Evolutionary conservation across 495 filamentous ascomycete genomes (phyloP).

Genomic region (Trichodelitschia bisporula): DNA sequence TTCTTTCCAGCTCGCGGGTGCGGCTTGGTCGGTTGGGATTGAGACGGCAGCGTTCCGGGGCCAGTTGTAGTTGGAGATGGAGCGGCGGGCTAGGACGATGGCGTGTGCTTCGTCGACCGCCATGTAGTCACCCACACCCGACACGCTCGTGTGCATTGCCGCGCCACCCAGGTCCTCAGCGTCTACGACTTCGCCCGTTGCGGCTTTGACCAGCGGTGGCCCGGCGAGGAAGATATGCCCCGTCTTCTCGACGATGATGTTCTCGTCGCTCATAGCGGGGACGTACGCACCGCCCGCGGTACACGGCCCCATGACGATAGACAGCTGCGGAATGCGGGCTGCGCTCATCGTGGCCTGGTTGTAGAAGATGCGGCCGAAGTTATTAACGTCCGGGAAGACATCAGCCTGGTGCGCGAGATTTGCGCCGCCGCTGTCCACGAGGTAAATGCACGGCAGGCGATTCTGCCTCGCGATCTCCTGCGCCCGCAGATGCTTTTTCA

Average conservation of each 20-base stretch:
- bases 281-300: slow-evolving; percentile 93
- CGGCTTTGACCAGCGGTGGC: slow-evolving; percentile 86
- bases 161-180: slow-evolving; percentile 89
- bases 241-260: slow-evolving; percentile 83
- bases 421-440: slow-evolving; percentile 89
- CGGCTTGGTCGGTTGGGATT: slow-evolving; percentile 3
- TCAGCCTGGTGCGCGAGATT: slow-evolving; percentile 92
- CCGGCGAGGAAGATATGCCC: slow-evolving; percentile 94
- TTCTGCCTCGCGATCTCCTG: slow-evolving; percentile 85
- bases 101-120: slow-evolving; percentile 90
- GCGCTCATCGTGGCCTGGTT: slow-evolving; percentile 72
- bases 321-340: slow-evolving; percentile 71
- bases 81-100: slow-evolving; percentile 61
- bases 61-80: slow-evolving; percentile 75
- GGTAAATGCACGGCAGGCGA: slow-evolving; percentile 66
- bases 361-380: slow-evolving; percentile 95
- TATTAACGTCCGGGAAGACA: slow-evolving; percentile 86
- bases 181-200: slow-evolving; percentile 79
- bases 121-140: slow-evolving; percentile 89
- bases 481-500: slow-evolving; percentile 90
- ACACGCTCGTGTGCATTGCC: slow-evolving; percentile 70
- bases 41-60: slow-evolving; percentile 22
- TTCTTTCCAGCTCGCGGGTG: slow-evolving; percentile 20
- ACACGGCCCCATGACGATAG: slow-evolving; percentile 95
- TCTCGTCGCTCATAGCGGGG: slow-evolving; percentile 91